Conservation (phyloP, 495 filamentous ascomycete species). For the Penicillium bovifimosum region DNA sequence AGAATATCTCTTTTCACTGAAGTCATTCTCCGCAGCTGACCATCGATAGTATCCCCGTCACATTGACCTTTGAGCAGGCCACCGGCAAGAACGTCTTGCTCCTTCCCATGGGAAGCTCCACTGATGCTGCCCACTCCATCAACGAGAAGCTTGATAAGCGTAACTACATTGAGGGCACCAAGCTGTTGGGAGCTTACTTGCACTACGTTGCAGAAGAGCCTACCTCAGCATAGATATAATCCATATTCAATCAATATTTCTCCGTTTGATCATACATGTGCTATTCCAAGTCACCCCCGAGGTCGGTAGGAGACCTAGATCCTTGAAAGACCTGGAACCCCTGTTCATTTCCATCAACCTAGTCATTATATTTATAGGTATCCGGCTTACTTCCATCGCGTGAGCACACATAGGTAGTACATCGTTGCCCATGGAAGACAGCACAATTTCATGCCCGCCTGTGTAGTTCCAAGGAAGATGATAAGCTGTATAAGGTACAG, state of each 20-base stretch:
- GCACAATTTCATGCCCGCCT: too few species aligned
- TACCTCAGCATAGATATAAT: constrained; percentile 16
- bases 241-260: neutral
- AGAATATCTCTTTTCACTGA: constrained; percentile 11
- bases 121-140: constrained; percentile 92
- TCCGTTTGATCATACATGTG: neutral
- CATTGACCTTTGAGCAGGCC: constrained; percentile 93
- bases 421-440: too few species aligned
- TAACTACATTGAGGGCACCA: constrained; percentile 99
- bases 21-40: constrained; percentile 16
- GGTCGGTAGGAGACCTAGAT: too few species aligned
- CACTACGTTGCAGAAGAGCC: constrained; percentile 96
- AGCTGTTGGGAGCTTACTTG: constrained; percentile 89
- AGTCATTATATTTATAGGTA: too few species aligned
- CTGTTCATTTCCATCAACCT: too few species aligned
- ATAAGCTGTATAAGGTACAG: too few species aligned
- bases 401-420: too few species aligned
- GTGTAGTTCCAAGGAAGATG: too few species aligned
- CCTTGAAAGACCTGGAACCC: too few species aligned
- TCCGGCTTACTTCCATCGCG: too few species aligned
- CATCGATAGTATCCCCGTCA: constrained; percentile 78
- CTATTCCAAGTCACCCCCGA: too few species aligned
- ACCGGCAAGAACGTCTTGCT: constrained; percentile 98
- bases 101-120: constrained; percentile 93
- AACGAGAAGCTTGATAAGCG: constrained; percentile 97